Conservation (phyloP, 352 stramenopile species). For the Phytophthora fragariaefolia region DNA sequence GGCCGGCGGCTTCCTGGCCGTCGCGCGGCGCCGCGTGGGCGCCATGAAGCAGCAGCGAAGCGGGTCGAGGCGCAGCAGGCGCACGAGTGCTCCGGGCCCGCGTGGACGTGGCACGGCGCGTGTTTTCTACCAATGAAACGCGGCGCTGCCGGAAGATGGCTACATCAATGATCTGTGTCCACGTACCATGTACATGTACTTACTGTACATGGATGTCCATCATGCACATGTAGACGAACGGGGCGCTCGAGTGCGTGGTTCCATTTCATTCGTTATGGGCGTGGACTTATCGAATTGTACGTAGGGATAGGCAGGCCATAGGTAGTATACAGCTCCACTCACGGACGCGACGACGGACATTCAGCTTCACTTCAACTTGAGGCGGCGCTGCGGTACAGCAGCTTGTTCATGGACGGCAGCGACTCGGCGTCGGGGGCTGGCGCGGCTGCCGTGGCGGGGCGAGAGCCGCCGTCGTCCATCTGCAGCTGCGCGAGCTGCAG, state of each 20-base stretch:
- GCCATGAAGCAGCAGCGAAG: slow-evolving; percentile 7
- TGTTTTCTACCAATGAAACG: slow-evolving; percentile 39
- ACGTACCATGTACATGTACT: too few species aligned
- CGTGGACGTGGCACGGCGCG: slow-evolving; percentile 5
- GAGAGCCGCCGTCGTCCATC: slow-evolving; percentile 11
- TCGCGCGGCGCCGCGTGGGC: slow-evolving; percentile 16
- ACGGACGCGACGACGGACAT: slow-evolving; percentile 20
- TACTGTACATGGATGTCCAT: not conserved
- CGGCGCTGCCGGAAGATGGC: too few species aligned
- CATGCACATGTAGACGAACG: not conserved
- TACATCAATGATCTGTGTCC: too few species aligned
- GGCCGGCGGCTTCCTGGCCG: slow-evolving; percentile 27
- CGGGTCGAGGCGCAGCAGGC: too few species aligned
- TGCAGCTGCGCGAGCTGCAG: slow-evolving; percentile 26
- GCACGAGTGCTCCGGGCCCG: too few species aligned
- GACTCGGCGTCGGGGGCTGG: slow-evolving; percentile 37
- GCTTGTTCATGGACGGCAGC: slow-evolving; percentile 69
- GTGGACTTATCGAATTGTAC: slow-evolving; percentile 10
- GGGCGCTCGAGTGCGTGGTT: not conserved
- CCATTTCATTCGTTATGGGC: slow-evolving; percentile 2
- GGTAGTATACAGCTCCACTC: slow-evolving; percentile 38
- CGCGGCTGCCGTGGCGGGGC: not conserved
- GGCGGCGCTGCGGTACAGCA: slow-evolving; percentile 47
- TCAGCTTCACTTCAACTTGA: slow-evolving; percentile 17
- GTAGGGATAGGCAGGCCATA: slow-evolving; percentile 23